A percentile compares a stretch with the other conserved stretches of the same genome.
phyloP scores from a whole-genome alignment of 148 eudicot species.

The Simmondsia chinensis region DNA sequence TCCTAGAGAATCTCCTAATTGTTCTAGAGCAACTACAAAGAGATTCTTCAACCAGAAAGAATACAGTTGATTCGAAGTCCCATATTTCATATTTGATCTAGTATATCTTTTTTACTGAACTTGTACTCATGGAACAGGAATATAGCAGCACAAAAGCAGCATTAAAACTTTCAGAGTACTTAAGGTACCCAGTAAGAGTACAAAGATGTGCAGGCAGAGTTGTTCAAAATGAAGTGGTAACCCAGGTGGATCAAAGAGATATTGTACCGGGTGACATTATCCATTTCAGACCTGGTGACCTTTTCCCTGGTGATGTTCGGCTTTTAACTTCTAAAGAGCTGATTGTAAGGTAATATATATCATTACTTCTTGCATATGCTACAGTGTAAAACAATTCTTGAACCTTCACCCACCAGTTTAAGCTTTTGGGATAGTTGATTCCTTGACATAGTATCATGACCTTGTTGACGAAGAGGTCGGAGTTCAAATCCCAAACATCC shows the following conservation, averaged over 20 bases:
- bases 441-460: too few species aligned
- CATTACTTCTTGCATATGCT: constrained; percentile 1
- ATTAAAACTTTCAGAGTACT: constrained; percentile 37
- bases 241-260: constrained; percentile 43
- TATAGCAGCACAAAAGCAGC: constrained; percentile 46
- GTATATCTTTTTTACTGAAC: neutral
- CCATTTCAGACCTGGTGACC: constrained; percentile 39
- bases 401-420: too few species aligned
- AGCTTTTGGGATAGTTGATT: too few species aligned
- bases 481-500: too few species aligned
- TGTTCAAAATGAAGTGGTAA: constrained; percentile 29
- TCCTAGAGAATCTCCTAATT: too few species aligned
- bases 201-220: constrained; percentile 46
- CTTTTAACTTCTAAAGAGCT: constrained; percentile 34
- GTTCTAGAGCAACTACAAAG: too few species aligned
- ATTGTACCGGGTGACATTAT: constrained; percentile 42
- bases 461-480: too few species aligned
- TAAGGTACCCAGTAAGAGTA: constrained; percentile 39
- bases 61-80: too few species aligned
- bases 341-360: constrained; percentile 35
- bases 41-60: too few species aligned
- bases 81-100: too few species aligned
- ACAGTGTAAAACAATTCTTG: neutral
- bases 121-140: constrained; percentile 18
- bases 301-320: constrained; percentile 47